Percentiles rank a stretch among this genome's conserved stretches.
phyloP scores from a whole-genome alignment of 495 filamentous ascomycete species.

The Apiosordaria backusii region DNA sequence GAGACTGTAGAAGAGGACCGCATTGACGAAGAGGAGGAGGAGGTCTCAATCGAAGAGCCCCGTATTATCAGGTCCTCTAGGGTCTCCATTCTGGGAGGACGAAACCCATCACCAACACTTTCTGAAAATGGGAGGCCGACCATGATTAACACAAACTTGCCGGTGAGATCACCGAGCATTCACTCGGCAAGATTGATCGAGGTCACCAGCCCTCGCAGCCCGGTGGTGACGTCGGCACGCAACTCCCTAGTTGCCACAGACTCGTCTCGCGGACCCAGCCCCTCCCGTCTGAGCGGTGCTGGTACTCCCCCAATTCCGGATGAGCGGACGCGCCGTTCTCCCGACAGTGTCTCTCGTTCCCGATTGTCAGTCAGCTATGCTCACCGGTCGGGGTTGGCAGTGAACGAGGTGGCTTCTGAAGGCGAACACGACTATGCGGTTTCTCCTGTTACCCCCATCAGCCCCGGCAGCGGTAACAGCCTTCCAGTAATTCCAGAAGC shows the following conservation, averaged over 20 bases:
- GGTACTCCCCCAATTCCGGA: slow-evolving; percentile 43
- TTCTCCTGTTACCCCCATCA: slow-evolving; percentile 16
- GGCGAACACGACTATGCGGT: slow-evolving; percentile 14
- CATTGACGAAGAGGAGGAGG: slow-evolving; percentile 34
- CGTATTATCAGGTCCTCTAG: slow-evolving; percentile 53
- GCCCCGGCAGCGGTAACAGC: slow-evolving; percentile 6
- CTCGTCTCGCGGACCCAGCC: slow-evolving; percentile 29
- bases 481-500: slow-evolving; percentile 19
- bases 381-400: slow-evolving; percentile 24
- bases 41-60: slow-evolving; percentile 49
- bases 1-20: slow-evolving; percentile 29
- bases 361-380: slow-evolving; percentile 17
- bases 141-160: slow-evolving; percentile 38
- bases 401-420: slow-evolving; percentile 36
- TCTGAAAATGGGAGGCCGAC: slow-evolving; percentile 40
- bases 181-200: slow-evolving; percentile 54
- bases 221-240: slow-evolving; percentile 38
- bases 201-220: slow-evolving; percentile 47
- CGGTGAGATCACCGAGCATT: slow-evolving; percentile 46
- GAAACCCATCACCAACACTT: slow-evolving; percentile 37
- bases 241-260: slow-evolving; percentile 43
- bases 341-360: slow-evolving; percentile 22
- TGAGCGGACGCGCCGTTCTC: slow-evolving; percentile 23
- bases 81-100: slow-evolving; percentile 48
- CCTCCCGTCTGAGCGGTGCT: slow-evolving; percentile 35